phyloP scores from a whole-genome alignment of 1,284 basidiomycete species.

The Papiliotrema nemorosa region DNA sequence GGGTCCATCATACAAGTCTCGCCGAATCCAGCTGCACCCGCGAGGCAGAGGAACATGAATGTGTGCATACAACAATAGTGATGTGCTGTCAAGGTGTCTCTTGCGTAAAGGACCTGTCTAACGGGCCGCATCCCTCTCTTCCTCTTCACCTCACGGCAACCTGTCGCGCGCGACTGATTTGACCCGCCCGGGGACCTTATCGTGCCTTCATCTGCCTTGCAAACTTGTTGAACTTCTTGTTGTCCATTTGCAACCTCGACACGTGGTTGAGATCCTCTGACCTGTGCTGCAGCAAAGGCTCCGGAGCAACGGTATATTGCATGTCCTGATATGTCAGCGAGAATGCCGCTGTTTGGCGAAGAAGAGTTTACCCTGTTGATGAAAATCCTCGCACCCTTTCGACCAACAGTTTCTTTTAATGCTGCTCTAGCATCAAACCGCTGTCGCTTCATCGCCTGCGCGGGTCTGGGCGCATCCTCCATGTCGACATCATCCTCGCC shows the following conservation, averaged over 20 bases:
- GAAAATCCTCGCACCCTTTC: slow-evolving; percentile 38
- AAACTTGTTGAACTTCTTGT: slow-evolving; percentile 46
- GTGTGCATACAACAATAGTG: too few species aligned
- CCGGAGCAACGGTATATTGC: slow-evolving; percentile 44
- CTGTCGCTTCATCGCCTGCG: slow-evolving; percentile 16
- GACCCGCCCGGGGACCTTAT: not conserved
- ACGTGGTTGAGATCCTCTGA: slow-evolving; percentile 36
- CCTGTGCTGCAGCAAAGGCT: slow-evolving; percentile 29
- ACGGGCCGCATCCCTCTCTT: too few species aligned
- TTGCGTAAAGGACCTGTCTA: too few species aligned
- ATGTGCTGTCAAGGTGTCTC: too few species aligned
- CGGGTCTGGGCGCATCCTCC: slow-evolving; percentile 10
- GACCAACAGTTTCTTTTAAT: slow-evolving; percentile 32
- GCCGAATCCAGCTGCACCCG: too few species aligned
- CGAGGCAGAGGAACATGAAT: too few species aligned
- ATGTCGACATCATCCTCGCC: slow-evolving; percentile 14
- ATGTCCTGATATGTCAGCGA: slow-evolving; percentile 29
- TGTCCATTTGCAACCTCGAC: slow-evolving; percentile 41
- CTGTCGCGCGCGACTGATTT: not conserved
- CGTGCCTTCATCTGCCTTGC: slow-evolving; percentile 36
- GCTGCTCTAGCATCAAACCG: slow-evolving; percentile 39
- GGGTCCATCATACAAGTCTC: too few species aligned
- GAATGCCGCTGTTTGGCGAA: not conserved
- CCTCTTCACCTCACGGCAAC: not conserved
- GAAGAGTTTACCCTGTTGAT: slow-evolving; percentile 25